Base-by-base conservation (phyloP, 257 asterid genomes). In the Ilex asprella region DNA sequence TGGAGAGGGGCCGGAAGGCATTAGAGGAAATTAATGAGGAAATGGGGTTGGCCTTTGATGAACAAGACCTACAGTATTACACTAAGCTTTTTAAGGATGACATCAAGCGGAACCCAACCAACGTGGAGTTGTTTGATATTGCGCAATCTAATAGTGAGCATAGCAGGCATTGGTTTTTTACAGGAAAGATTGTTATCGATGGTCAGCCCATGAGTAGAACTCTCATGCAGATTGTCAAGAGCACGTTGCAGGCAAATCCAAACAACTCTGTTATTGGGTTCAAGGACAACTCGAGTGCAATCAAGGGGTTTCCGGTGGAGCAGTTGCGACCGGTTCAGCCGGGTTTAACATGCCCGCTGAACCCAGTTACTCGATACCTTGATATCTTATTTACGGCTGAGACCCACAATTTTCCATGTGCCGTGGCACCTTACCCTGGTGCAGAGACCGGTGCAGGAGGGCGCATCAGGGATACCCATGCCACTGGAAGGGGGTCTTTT, bases 401-500 rank as follows among this genome's bases (percentile, higher is more conserved):
- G 78, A 89, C 99, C 49, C 99, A 89, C 73, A 92, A 92, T 70
- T 92, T 92, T 68, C 97, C 96, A 39, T 92, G 97, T 81, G 99
- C 94, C 10, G 97, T 92, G 67, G 97, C 99, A 31, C 99, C 97
- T 16, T 92, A 89, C 72, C 99, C 99, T 31, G 97, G 99, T 57
- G 99, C 97, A 1, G 99, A 92, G 78, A 92, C 97, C 1, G 97
- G 97, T 51, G 99, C 95, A 14, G 99, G 99, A 31, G 97, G 97
- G 27, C 83, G 99, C 69, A 86, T 92, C 52, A 80, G 97, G 68
- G 99, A 92, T 70, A 92, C 99, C 3, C 97, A 89, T 76, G 99
- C 97, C 9, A 92, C 99, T 10, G 99, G 96, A 15, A 78, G 88
- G 63, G 99, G 99, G 44, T 92, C 97, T 10, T 89, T 65, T 71